Conservation (phyloP, 2,329 filamentous ascomycete species). For the Polychaeton citri region DNA sequence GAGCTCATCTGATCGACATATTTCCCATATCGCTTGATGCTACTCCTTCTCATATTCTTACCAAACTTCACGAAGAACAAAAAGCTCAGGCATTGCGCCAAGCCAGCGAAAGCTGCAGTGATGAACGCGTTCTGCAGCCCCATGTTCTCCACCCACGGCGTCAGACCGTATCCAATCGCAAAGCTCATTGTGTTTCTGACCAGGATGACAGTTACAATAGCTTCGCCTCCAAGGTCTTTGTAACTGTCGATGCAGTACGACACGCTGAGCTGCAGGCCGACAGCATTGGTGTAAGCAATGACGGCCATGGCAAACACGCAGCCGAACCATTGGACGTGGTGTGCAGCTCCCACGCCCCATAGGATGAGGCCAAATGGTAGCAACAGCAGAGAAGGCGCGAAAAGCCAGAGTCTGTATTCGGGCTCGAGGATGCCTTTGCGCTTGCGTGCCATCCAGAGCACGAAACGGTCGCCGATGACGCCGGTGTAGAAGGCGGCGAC, state of each 20-base stretch:
- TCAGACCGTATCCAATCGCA: slow-evolving; percentile 37
- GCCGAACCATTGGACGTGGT: slow-evolving; percentile 35
- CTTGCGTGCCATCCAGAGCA: slow-evolving; percentile 22
- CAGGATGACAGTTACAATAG: slow-evolving; percentile 34
- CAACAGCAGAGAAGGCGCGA: slow-evolving; percentile 26
- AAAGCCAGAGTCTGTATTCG: slow-evolving; percentile 28
- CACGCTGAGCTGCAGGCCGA: slow-evolving; percentile 28
- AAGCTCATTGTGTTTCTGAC: slow-evolving; percentile 37
- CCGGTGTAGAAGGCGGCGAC: slow-evolving; percentile 24
- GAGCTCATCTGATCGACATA: slow-evolving; percentile 23
- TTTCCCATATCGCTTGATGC: slow-evolving; percentile 24
- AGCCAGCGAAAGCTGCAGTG: slow-evolving; percentile 28
- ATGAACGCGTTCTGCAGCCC: slow-evolving; percentile 32
- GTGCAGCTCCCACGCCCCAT: slow-evolving; percentile 39
- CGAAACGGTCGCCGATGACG: slow-evolving; percentile 22
- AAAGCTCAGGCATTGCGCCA: slow-evolving; percentile 24
- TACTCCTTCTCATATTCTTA: slow-evolving; percentile 28
- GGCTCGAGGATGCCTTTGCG: slow-evolving; percentile 28
- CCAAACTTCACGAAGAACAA: slow-evolving; percentile 38
- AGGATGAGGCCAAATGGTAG: slow-evolving; percentile 33
- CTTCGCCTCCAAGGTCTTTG: slow-evolving; percentile 33
- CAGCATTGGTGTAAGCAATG: slow-evolving; percentile 29
- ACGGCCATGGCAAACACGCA: slow-evolving; percentile 36
- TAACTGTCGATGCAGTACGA: slow-evolving; percentile 35
- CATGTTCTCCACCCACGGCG: slow-evolving; percentile 31